Percentiles rank a stretch among this genome's conserved stretches.
Conservation (phyloP, 257 asterid species). For the Haberlea rhodopensis region DNA sequence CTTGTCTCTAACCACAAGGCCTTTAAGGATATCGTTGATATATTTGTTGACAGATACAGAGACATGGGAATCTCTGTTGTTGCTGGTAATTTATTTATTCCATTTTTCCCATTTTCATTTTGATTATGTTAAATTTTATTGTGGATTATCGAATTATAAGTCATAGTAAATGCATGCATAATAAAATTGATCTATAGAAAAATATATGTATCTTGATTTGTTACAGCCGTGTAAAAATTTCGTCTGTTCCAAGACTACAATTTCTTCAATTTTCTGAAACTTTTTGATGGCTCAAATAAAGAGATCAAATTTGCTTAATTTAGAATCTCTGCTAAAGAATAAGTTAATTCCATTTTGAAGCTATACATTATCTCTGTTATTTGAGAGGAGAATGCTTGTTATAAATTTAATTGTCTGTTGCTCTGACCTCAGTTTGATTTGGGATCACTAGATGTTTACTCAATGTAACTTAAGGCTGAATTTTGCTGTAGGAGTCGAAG, state of each 20-base stretch:
- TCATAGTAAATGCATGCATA: background rate
- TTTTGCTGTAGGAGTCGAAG: slow-evolving; percentile 63
- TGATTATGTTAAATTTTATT: slow-evolving; percentile 21
- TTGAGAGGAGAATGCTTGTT: too few species aligned
- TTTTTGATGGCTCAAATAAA: too few species aligned
- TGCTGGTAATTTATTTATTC: slow-evolving; percentile 61
- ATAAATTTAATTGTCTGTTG: too few species aligned
- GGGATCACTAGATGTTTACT: slow-evolving; percentile 16
- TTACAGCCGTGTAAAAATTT: background rate
- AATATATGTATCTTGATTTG: background rate
- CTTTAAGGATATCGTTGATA: slow-evolving; percentile 75
- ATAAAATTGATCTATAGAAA: background rate
- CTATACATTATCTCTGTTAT: too few species aligned
- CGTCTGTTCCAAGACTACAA: slow-evolving; percentile 11
- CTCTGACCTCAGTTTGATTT: slow-evolving; percentile 13
- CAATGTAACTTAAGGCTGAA: slow-evolving; percentile 8
- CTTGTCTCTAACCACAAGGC: slow-evolving; percentile 71
- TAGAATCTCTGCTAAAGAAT: too few species aligned
- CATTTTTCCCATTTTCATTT: background rate
- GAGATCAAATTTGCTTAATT: background rate
- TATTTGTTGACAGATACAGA: slow-evolving; percentile 80
- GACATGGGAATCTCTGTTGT: slow-evolving; percentile 83
- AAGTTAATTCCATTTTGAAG: too few species aligned
- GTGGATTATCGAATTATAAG: slow-evolving; percentile 5
- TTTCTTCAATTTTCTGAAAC: background rate